Evolutionary conservation across 179 eudicot genomes (phyloP).

Genomic region (Spergularia azorica): DNA sequence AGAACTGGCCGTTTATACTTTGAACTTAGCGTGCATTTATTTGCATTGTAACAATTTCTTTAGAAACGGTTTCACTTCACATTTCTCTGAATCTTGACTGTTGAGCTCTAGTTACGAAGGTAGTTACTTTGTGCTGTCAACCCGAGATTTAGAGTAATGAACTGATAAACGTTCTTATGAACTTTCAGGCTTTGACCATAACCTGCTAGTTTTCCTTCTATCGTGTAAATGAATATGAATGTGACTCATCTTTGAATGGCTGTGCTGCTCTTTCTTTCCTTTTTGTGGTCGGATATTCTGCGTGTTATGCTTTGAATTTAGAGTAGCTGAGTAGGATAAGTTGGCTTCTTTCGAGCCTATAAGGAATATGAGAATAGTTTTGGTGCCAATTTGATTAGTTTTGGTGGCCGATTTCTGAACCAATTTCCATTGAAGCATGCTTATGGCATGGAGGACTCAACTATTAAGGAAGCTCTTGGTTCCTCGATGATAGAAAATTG

Average conservation of each 20-base stretch:
- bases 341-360: no score
- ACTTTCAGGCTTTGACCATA: background rate
- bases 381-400: no score
- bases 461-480: no score
- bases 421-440: no score
- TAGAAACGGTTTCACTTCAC: background rate
- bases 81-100: background rate
- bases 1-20: conserved; percentile 11
- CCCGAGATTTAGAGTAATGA: background rate
- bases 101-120: background rate
- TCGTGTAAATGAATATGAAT: background rate
- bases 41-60: background rate
- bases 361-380: no score
- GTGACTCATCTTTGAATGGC: background rate
- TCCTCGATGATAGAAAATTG: no score
- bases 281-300: no score
- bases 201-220: background rate
- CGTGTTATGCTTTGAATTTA: no score
- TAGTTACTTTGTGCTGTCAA: background rate
- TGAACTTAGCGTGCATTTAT: background rate
- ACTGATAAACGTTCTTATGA: background rate
- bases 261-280: background rate
- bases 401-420: no score
- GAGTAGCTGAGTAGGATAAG: no score
- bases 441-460: no score